These are phyloP conservation scores for Penicillium crystallinum DNA, from an alignment of 495 filamentous ascomycete genomes.

Conservation along the genomic window DNA sequence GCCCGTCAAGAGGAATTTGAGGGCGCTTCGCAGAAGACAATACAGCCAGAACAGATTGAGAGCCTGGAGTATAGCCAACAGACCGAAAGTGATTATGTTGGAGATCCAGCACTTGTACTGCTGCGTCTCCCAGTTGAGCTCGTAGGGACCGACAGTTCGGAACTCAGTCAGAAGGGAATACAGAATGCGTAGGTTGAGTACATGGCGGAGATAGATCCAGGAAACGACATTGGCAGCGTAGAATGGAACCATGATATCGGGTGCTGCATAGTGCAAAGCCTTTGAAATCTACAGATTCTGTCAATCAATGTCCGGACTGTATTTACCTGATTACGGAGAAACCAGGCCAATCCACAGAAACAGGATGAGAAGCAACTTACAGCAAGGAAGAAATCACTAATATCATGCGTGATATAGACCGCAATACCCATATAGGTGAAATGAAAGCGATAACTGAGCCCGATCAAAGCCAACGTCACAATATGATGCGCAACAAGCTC, in stretches of 20 bases:
- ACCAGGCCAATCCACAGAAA: background rate
- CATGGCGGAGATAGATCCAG: slow-evolving; percentile 89
- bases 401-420: slow-evolving; percentile 88
- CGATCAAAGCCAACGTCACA: slow-evolving; percentile 74
- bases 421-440: slow-evolving; percentile 89
- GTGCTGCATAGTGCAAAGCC: slow-evolving; percentile 78
- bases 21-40: slow-evolving; percentile 51
- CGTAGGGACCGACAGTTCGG: slow-evolving; percentile 72
- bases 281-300: slow-evolving; percentile 62
- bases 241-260: slow-evolving; percentile 63
- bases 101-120: slow-evolving; percentile 70
- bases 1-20: slow-evolving; percentile 17
- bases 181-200: slow-evolving; percentile 75
- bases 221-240: slow-evolving; percentile 67
- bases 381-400: slow-evolving; percentile 88
- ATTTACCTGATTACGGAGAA: background rate
- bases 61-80: slow-evolving; percentile 63
- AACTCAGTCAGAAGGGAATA: slow-evolving; percentile 73
- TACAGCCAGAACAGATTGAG: slow-evolving; percentile 78
- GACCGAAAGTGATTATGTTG: slow-evolving; percentile 56
- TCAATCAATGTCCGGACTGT: background rate
- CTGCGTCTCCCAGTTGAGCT: slow-evolving; percentile 66
- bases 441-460: slow-evolving; percentile 82
- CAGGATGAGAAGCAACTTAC: slow-evolving; percentile 44
- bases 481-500: slow-evolving; percentile 87